These are phyloP conservation scores for Lecanoromycetidae sp. DNA, from an alignment of 2,329 filamentous ascomycete genomes.

Conservation along the genomic window DNA sequence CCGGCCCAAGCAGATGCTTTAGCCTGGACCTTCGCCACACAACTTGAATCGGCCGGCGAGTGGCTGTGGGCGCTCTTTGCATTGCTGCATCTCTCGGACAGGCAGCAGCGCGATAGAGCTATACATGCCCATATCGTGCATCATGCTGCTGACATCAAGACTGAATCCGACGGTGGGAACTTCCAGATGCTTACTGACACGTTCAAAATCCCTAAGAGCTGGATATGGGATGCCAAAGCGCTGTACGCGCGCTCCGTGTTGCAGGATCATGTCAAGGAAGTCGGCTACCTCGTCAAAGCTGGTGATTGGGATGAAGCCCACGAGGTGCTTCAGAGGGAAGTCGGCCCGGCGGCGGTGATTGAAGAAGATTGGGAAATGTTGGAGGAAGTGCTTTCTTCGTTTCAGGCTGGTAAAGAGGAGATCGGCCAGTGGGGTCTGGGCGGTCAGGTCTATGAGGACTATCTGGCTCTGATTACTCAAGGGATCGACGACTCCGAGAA, in stretches of 20 bases:
- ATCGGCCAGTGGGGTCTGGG: conserved; percentile 67
- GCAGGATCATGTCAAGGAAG: conserved; percentile 58
- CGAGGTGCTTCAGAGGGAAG: conserved; percentile 63
- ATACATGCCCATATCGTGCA: conserved; percentile 63
- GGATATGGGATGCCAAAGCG: conserved; percentile 83
- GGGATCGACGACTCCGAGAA: conserved; percentile 22
- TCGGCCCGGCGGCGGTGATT: conserved; percentile 72
- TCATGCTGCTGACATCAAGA: conserved; percentile 53
- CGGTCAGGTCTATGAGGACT: conserved; percentile 65
- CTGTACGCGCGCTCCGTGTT: conserved; percentile 64
- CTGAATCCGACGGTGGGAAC: conserved; percentile 42
- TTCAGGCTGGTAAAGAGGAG: conserved; percentile 48
- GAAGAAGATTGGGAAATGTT: conserved; percentile 66
- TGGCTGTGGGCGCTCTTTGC: conserved; percentile 66
- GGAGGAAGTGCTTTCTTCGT: conserved; percentile 56
- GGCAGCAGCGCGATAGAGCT: conserved; percentile 49
- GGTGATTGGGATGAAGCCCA: conserved; percentile 70
- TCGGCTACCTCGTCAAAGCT: conserved; percentile 68
- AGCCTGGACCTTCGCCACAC: conserved; percentile 52
- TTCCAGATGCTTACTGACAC: conserved; percentile 51
- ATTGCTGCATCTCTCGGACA: conserved; percentile 59
- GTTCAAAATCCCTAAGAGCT: conserved; percentile 58
- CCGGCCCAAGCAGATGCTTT: conserved; percentile 52
- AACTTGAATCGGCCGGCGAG: conserved; percentile 51
- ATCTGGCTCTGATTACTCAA: conserved; percentile 38